A percentile compares a stretch with the other conserved stretches of the same genome.
Conservation (phyloP, 2,329 filamentous ascomycete species). For the Onygena corvina region DNA sequence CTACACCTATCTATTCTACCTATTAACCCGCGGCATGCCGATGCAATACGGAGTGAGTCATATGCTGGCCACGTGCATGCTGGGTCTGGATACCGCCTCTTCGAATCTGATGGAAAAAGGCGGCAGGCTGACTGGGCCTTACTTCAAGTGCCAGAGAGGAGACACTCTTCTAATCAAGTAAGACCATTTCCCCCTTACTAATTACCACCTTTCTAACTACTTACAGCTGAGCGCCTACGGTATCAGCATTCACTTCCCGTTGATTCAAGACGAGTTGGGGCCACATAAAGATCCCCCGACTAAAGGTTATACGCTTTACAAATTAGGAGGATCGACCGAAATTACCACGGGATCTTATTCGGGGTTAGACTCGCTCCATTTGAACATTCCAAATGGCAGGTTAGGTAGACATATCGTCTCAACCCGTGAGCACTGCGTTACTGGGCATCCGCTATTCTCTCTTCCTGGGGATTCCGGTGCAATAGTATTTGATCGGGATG, state of each 20-base stretch:
- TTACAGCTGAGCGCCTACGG: neutral
- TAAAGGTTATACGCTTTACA: neutral
- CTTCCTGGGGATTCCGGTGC: conserved; percentile 8
- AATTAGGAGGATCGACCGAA: neutral
- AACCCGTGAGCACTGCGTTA: neutral
- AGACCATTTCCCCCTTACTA: neutral
- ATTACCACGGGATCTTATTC: too few relatives aligned
- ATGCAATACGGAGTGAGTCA: too few relatives aligned
- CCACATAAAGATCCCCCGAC: neutral
- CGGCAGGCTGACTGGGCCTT: conserved; percentile 7
- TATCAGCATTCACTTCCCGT: too few relatives aligned
- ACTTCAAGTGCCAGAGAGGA: neutral
- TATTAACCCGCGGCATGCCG: too few relatives aligned
- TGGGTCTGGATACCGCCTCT: neutral
- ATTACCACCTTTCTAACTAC: neutral
- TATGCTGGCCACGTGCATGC: conserved; percentile 6
- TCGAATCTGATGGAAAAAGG: neutral
- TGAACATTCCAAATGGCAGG: too few relatives aligned
- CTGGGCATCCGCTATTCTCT: conserved; percentile 4
- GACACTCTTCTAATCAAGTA: neutral
- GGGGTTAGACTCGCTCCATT: neutral
- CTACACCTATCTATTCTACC: too few relatives aligned
- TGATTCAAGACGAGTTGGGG: too few relatives aligned
- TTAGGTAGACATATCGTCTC: too few relatives aligned
- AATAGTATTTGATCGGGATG: conserved; percentile 4